Evolutionary conservation across 2,329 filamentous ascomycete species (phyloP).

Genomic region (Pseudocercospora eumusae): DNA sequence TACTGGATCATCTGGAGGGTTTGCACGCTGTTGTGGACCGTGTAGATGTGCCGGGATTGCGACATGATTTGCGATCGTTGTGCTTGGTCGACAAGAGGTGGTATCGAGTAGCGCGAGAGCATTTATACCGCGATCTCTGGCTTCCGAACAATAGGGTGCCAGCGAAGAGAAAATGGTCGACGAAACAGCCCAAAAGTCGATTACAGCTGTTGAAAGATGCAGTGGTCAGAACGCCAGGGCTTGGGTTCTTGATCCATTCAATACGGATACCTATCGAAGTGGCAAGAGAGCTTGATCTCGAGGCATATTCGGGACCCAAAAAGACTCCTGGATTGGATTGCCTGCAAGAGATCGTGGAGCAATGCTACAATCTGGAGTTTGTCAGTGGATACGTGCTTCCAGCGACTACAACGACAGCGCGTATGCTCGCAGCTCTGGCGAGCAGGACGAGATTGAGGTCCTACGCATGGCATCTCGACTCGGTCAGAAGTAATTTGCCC

Average conservation of each 20-base stretch:
- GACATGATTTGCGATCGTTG: slow-evolving; percentile 56
- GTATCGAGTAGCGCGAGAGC: slow-evolving; percentile 54
- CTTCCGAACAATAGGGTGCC: slow-evolving; percentile 37
- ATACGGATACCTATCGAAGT: slow-evolving; percentile 56
- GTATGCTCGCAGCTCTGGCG: slow-evolving; percentile 52
- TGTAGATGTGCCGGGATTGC: slow-evolving; percentile 56
- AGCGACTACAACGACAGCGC: slow-evolving; percentile 20
- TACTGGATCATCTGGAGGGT: slow-evolving; percentile 53
- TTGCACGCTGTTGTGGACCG: slow-evolving; percentile 42
- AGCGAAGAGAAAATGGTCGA: slow-evolving; percentile 48
- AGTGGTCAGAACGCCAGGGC: slow-evolving; percentile 52
- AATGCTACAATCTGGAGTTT: slow-evolving; percentile 59
- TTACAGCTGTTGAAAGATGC: slow-evolving; percentile 58
- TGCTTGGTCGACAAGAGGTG: slow-evolving; percentile 59
- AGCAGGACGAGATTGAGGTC: slow-evolving; percentile 57
- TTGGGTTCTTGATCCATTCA: slow-evolving; percentile 57
- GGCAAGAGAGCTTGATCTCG: slow-evolving; percentile 39
- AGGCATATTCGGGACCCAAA: slow-evolving; percentile 37
- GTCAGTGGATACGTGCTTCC: slow-evolving; percentile 56
- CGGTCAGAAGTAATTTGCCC: slow-evolving; percentile 28
- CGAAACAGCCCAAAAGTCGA: slow-evolving; percentile 47
- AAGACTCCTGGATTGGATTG: slow-evolving; percentile 54
- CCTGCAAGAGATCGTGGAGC: slow-evolving; percentile 59
- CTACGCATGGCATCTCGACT: slow-evolving; percentile 56
- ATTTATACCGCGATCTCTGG: slow-evolving; percentile 49